phyloP scores from a whole-genome alignment of 2,329 filamentous ascomycete genomes.

The Trichoderma hamatum region DNA sequence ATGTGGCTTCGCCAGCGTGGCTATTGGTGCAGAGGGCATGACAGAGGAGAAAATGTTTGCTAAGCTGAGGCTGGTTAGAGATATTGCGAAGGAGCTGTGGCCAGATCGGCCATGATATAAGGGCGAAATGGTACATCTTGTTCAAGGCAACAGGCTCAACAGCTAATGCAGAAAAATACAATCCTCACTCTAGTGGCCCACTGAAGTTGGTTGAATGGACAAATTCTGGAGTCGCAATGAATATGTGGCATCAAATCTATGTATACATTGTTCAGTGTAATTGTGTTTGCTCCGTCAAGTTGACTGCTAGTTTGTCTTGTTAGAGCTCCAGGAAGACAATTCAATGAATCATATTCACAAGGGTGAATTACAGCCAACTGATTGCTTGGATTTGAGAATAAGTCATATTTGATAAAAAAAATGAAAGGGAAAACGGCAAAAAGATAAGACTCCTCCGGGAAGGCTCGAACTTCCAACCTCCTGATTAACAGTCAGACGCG shows the following conservation, averaged over 20 bases:
- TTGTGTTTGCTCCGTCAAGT: not conserved
- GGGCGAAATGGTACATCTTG: not conserved
- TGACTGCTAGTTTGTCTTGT: not conserved
- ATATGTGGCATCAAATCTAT: not conserved
- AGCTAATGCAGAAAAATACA: not conserved
- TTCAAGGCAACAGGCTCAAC: not conserved
- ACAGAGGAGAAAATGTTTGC: slow-evolving; percentile 69
- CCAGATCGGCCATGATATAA: slow-evolving; percentile 28
- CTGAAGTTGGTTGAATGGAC: not conserved
- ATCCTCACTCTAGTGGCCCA: not conserved
- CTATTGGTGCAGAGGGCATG: slow-evolving; percentile 65
- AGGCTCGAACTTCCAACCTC: slow-evolving; percentile 31
- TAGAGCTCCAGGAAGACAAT: not conserved
- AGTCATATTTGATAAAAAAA: not conserved
- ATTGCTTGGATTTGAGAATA: not conserved
- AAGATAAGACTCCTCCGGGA: slow-evolving; percentile 27
- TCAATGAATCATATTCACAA: not conserved
- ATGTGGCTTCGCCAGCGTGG: slow-evolving; percentile 71
- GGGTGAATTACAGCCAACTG: not conserved
- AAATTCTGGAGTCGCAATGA: not conserved
- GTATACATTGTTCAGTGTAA: not conserved
- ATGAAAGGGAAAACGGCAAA: not conserved
- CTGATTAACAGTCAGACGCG: slow-evolving; percentile 60
- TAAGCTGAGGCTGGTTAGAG: slow-evolving; percentile 69
- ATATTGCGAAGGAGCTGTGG: slow-evolving; percentile 70